A percentile compares a stretch with the other conserved stretches of the same genome.
These are phyloP conservation scores for Dactylonectria macrodidyma DNA, from an alignment of 2,329 filamentous ascomycete species.

Conservation along the genomic window DNA sequence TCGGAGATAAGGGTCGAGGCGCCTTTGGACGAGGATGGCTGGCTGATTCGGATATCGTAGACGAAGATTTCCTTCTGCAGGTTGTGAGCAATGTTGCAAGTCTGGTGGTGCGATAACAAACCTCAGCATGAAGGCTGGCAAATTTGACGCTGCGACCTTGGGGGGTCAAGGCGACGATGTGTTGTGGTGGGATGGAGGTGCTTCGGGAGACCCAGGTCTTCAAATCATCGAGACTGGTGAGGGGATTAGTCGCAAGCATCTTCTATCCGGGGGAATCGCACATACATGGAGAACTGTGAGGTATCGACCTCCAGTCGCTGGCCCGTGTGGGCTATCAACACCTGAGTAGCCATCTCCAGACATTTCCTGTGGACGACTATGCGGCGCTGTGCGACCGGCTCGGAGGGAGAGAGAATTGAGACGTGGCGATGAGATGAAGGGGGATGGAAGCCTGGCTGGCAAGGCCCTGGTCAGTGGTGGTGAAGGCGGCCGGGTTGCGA, in stretches of 20 bases:
- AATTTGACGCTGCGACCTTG: constrained; percentile 88
- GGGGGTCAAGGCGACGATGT: constrained; percentile 89
- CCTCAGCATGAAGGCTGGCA: constrained; percentile 85
- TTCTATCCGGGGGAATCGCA: neutral
- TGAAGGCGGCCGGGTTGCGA: constrained; percentile 12
- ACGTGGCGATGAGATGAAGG: constrained; percentile 32
- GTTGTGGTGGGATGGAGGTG: constrained; percentile 80
- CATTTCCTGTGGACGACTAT: constrained; percentile 59
- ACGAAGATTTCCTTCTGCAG: constrained; percentile 88
- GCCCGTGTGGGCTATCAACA: constrained; percentile 94
- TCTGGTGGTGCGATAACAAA: constrained; percentile 55
- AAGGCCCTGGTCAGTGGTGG: constrained; percentile 29
- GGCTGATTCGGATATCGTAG: constrained; percentile 86
- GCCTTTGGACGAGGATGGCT: constrained; percentile 65
- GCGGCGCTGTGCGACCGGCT: constrained; percentile 47
- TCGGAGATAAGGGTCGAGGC: constrained; percentile 63
- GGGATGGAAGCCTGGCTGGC: constrained; percentile 33
- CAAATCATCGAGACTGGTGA: constrained; percentile 82
- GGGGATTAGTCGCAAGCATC: constrained; percentile 30
- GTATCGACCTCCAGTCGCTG: constrained; percentile 86
- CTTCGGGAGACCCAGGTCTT: constrained; percentile 84
- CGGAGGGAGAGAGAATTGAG: constrained; percentile 18
- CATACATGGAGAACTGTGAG: constrained; percentile 80
- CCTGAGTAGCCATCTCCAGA: constrained; percentile 86
- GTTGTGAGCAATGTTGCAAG: constrained; percentile 33